These are phyloP conservation scores for Arthrinium puccinioides DNA, from an alignment of 2,329 filamentous ascomycete genomes.

Conservation along the genomic window DNA sequence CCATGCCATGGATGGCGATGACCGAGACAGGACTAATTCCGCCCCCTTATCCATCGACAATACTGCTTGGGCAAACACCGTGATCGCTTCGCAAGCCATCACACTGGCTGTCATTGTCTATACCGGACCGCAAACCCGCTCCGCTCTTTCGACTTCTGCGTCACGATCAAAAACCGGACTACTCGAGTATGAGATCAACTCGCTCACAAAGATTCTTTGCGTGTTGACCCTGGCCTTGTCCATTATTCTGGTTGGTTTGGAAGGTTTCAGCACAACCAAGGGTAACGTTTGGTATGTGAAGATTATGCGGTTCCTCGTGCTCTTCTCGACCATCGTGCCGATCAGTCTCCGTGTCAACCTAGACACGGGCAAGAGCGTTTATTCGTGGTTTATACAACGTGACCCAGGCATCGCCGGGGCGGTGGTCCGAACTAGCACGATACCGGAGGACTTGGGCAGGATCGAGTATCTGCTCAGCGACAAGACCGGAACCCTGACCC, in stretches of 20 bases:
- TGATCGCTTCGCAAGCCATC: conserved; percentile 85
- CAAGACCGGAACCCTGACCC: conserved; percentile 95
- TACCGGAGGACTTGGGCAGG: conserved; percentile 89
- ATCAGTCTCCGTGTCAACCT: conserved; percentile 95
- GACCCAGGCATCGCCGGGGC: conserved; percentile 87
- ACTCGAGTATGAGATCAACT: conserved; percentile 94
- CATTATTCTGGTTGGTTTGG: conserved; percentile 77
- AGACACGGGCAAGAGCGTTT: conserved; percentile 94
- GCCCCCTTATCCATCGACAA: conserved; percentile 87
- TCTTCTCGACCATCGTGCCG: conserved; percentile 98
- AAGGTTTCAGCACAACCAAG: conserved; percentile 66
- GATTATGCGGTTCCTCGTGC: conserved; percentile 93
- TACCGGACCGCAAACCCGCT: conserved; percentile 88
- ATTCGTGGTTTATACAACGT: conserved; percentile 89
- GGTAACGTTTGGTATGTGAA: conserved; percentile 84
- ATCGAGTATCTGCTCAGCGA: conserved; percentile 96
- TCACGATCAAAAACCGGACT: conserved; percentile 92
- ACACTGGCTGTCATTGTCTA: conserved; percentile 90
- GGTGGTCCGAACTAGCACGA: conserved; percentile 92
- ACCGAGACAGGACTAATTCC: conserved; percentile 40
- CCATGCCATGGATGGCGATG: conserved; percentile 23
- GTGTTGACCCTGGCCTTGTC: conserved; percentile 80
- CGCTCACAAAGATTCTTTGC: conserved; percentile 91
- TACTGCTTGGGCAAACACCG: conserved; percentile 97
- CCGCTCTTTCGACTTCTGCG: conserved; percentile 84